A percentile compares a stretch with the other conserved stretches of the same genome.
These are phyloP conservation scores for Auricularia sp. DNA, from an alignment of 768 basidiomycete genomes.

Conservation along the genomic window DNA sequence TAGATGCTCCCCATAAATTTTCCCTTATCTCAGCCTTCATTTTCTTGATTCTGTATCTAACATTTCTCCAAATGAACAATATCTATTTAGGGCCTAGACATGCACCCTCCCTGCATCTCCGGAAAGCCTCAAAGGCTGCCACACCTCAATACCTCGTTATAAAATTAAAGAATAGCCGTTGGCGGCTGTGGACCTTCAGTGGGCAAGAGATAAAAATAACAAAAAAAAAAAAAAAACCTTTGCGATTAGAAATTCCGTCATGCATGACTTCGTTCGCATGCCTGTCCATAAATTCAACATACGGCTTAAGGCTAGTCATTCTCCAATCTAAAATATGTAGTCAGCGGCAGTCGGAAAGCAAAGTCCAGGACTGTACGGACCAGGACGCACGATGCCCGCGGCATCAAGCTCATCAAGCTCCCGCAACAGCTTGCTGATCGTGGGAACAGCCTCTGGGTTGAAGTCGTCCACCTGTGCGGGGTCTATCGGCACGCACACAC, in stretches of 20 bases:
- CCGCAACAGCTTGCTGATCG: slow-evolving; percentile 66
- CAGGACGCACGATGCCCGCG: slow-evolving; percentile 7
- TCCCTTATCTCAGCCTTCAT: too few relatives aligned
- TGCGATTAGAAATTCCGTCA: neutral
- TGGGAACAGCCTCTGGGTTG: slow-evolving; percentile 79
- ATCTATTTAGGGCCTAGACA: too few relatives aligned
- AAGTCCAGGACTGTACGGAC: neutral
- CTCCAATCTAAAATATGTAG: slow-evolving; percentile 52
- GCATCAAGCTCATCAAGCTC: slow-evolving; percentile 50
- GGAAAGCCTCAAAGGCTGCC: too few relatives aligned
- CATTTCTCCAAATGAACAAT: too few relatives aligned
- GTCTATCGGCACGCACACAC: slow-evolving; percentile 89
- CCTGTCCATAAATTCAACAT: slow-evolving; percentile 79
- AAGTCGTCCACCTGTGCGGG: slow-evolving; percentile 66
- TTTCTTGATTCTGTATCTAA: too few relatives aligned
- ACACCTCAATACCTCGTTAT: too few relatives aligned
- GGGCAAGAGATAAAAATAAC: too few relatives aligned
- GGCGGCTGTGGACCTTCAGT: neutral
- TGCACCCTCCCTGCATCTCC: too few relatives aligned
- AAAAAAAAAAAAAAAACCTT: neutral
- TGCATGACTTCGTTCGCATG: slow-evolving; percentile 31
- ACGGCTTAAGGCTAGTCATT: slow-evolving; percentile 77
- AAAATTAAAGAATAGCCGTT: too few relatives aligned
- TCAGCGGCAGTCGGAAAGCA: too few relatives aligned
- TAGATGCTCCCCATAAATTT: too few relatives aligned